Conservation (phyloP, 1,284 basidiomycete genomes). For the Marasmius tenuissimus region DNA sequence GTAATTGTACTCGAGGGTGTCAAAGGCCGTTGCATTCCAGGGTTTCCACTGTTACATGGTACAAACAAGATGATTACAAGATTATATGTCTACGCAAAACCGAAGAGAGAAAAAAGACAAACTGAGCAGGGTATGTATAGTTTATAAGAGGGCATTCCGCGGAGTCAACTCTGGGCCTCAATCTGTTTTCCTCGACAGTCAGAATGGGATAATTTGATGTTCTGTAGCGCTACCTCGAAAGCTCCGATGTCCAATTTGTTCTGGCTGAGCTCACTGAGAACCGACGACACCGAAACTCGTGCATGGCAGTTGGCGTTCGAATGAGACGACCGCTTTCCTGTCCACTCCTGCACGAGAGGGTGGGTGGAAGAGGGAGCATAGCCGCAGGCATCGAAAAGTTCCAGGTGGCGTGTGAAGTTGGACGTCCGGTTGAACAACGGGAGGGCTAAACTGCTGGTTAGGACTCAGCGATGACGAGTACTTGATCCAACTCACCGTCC, state of each 20-base stretch:
- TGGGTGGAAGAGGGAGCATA: slow-evolving; percentile 39
- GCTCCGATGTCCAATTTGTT: background rate
- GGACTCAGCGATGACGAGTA: background rate
- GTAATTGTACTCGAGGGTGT: no score
- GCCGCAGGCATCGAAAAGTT: slow-evolving; percentile 46
- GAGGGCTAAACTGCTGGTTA: slow-evolving; percentile 35
- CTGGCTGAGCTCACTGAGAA: background rate
- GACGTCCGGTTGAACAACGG: slow-evolving; percentile 56
- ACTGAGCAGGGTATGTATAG: no score
- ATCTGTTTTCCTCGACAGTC: background rate
- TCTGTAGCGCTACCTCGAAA: background rate
- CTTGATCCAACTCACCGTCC: slow-evolving; percentile 33
- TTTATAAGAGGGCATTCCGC: background rate
- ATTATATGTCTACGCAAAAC: no score
- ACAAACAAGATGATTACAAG: no score
- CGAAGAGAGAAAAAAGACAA: no score
- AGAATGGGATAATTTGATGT: background rate
- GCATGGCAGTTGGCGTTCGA: background rate
- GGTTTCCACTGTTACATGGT: no score
- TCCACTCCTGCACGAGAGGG: slow-evolving; percentile 39
- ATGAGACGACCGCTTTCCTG: slow-evolving; percentile 18
- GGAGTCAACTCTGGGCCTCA: background rate
- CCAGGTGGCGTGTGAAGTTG: slow-evolving; percentile 47
- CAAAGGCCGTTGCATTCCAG: no score
- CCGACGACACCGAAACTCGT: background rate